Evolutionary conservation across 1,284 basidiomycete species (phyloP).

Genomic region (Trametes pubescens): DNA sequence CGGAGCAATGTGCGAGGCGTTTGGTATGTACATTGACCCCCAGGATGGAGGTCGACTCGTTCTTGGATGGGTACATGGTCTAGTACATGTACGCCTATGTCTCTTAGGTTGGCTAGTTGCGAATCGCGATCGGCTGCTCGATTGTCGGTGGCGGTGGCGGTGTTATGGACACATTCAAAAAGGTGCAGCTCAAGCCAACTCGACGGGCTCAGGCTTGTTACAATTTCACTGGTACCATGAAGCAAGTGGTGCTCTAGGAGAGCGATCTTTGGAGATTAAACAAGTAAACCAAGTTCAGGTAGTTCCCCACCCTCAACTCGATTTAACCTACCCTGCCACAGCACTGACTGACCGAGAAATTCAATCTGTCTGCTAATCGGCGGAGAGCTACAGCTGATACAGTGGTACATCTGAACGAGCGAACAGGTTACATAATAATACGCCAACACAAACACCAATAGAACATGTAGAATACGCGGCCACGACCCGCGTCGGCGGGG

Average conservation of each 20-base stretch:
- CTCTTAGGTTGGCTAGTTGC: neutral
- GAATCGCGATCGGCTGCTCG: neutral
- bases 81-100: neutral
- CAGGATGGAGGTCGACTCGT: neutral
- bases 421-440: conserved; percentile 20
- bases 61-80: neutral
- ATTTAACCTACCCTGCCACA: neutral
- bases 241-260: too few relatives aligned
- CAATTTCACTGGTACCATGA: too few relatives aligned
- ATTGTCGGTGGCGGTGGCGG: conserved; percentile 8
- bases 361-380: neutral
- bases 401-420: conserved; percentile 18
- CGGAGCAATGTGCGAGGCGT: neutral
- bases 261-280: neutral
- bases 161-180: neutral
- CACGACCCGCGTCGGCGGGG: conserved; percentile 11
- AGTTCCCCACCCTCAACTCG: neutral
- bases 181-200: neutral
- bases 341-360: too few relatives aligned
- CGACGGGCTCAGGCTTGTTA: too few relatives aligned
- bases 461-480: conserved; percentile 2
- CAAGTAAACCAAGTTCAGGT: too few relatives aligned
- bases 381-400: conserved; percentile 10
- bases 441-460: conserved; percentile 4
- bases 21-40: neutral